Evolutionary conservation across 2,329 filamentous ascomycete species (phyloP), one percentile per base, ranked within the genome.

Genomic region (Calonectria honghensis): DNA sequence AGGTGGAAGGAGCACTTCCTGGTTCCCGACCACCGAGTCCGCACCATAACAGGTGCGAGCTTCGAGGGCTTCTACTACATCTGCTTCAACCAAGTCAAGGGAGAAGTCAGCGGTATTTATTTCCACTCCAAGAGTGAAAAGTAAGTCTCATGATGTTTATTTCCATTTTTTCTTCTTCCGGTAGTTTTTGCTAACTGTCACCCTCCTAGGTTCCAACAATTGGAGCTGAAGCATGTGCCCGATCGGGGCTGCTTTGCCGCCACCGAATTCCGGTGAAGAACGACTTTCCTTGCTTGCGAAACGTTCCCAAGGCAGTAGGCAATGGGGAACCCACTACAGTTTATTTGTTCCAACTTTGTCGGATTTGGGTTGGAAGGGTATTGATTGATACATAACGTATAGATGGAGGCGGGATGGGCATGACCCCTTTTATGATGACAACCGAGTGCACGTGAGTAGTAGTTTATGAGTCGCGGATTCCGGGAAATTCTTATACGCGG

Each of bases 1-100:
- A 93, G 97, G 75, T 99, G 97, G 97, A 99, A 99, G 85, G 97
- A 99, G 83, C 96, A 98, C 81, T 99, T 99, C 81, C 88, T 99
- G 0, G 97, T 99, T 0, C 97, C 97, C 1, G 96, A 99, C 82
- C 97, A 99, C 84, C 92, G 95, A 20, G 96, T 98, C 27, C 91
- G 94, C 75, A 97, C 95, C 14, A 98, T 99, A 75, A 94, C 93
- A 41, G 97, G 97, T 24, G 97, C 97, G 10, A 98, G 96, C 82
- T 99, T 98, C 75, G 97, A 99, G 83, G 97, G 97, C 0, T 99
- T 99, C 84, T 99, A 98, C 84, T 99, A 99, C 83, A 98, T 99
- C 79, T 98, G 96, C 87, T 98, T 98, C 88, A 98, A 98, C 85
- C 96, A 98, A 85, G 88, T 95, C 64, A 91, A 93, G 77, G 97